phyloP scores from a whole-genome alignment of 1,284 basidiomycete genomes.

The Papiliotrema flavescens region DNA sequence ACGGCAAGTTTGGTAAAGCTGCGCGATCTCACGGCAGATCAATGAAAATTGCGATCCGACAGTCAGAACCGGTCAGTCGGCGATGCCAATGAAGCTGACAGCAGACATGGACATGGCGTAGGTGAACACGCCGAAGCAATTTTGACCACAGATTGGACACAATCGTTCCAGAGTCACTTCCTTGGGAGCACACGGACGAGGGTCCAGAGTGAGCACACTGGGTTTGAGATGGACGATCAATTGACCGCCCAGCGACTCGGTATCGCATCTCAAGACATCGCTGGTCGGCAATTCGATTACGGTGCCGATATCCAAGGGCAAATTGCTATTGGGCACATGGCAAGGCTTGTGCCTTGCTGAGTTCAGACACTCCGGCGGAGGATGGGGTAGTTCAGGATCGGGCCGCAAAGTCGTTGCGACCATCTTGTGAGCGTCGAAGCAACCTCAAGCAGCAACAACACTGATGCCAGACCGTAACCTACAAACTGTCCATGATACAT shows the following conservation, averaged over 20 bases:
- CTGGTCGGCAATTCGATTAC: conserved; percentile 76
- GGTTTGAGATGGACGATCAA: not conserved
- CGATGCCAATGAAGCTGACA: conserved; percentile 2
- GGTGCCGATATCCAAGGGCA: conserved; percentile 78
- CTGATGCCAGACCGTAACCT: not conserved
- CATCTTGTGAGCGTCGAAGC: conserved; percentile 29
- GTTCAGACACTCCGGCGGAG: conserved; percentile 38
- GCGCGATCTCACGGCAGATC: conserved; percentile 21
- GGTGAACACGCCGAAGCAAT: not conserved
- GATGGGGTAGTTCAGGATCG: conserved; percentile 38
- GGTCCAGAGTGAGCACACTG: conserved; percentile 66
- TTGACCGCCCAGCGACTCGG: conserved; percentile 49
- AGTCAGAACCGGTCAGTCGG: conserved; percentile 25
- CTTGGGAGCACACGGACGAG: conserved; percentile 86
- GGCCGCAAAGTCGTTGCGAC: conserved; percentile 45
- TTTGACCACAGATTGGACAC: conserved; percentile 60
- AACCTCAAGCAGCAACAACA: no score
- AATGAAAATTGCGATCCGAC: conserved; percentile 45
- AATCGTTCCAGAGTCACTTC: conserved; percentile 79
- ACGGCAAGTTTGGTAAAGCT: conserved; percentile 61
- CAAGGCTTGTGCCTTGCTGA: conserved; percentile 57
- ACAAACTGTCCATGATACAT: not conserved
- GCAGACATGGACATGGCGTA: conserved; percentile 53
- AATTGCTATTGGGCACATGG: conserved; percentile 84
- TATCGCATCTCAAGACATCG: conserved; percentile 85